A percentile compares a stretch with the other conserved stretches of the same genome.
Evolutionary conservation across 2,329 filamentous ascomycete genomes (phyloP).

Genomic region (Diplodia seriata): DNA sequence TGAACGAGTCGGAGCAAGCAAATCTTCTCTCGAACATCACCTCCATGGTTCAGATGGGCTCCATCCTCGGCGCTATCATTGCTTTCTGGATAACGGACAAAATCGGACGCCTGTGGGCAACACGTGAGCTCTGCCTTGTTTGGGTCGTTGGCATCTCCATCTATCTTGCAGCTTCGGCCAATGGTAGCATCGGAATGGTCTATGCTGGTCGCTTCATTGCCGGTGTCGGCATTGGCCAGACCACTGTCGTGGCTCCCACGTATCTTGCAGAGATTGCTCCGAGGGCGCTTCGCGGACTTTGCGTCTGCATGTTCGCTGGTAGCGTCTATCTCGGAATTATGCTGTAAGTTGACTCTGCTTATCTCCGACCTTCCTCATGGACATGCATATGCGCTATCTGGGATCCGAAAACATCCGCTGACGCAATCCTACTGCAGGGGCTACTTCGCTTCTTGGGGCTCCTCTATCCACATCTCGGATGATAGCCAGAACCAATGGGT

Average conservation of each 20-base stretch:
- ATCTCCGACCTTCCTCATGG: no score
- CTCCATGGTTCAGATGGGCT: constrained; percentile 82
- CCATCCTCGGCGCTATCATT: constrained; percentile 72
- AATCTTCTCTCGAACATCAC: constrained; percentile 68
- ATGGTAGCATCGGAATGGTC: constrained; percentile 55
- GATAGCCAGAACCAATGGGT: constrained; percentile 59
- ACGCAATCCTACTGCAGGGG: constrained; percentile 47
- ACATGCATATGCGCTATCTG: background rate
- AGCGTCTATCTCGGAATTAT: constrained; percentile 80
- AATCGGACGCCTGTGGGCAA: constrained; percentile 53
- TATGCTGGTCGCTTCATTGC: constrained; percentile 72
- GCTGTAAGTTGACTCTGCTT: constrained; percentile 47
- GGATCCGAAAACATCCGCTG: background rate
- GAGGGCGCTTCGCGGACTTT: constrained; percentile 72
- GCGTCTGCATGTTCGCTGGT: constrained; percentile 73
- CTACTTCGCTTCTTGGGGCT: constrained; percentile 72
- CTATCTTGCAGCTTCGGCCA: constrained; percentile 47
- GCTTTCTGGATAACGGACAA: constrained; percentile 59
- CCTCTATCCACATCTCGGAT: constrained; percentile 59
- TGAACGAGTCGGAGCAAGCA: constrained; percentile 43
- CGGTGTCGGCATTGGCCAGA: constrained; percentile 70
- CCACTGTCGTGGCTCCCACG: constrained; percentile 71
- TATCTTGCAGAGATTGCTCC: constrained; percentile 78
- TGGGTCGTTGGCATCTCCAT: constrained; percentile 53
- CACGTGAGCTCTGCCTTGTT: constrained; percentile 50